These are phyloP conservation scores for Chamaecyparis obtusa DNA, from an alignment of 75 land plant species.

Conservation along the genomic window DNA sequence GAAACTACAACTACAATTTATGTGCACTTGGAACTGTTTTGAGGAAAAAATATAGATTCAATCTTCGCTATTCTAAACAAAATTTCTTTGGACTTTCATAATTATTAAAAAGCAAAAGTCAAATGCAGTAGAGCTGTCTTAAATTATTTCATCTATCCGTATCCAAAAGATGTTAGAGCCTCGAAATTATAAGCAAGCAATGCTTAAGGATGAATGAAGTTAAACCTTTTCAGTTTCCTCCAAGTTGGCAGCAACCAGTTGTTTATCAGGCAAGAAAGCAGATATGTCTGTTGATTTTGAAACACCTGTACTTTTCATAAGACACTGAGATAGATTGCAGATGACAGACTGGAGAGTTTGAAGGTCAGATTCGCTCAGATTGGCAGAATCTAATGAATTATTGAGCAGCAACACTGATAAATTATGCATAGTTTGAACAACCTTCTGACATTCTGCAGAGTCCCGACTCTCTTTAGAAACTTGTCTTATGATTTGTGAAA, in stretches of 20 bases:
- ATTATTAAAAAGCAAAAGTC: background rate
- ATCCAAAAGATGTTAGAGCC: background rate
- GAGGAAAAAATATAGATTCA: too few species aligned
- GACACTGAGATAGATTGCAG: slow-evolving; percentile 1
- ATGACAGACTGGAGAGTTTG: slow-evolving; percentile 1
- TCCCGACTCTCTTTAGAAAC: background rate
- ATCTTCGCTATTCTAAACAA: too few species aligned
- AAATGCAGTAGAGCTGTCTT: background rate
- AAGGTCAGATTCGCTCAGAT: background rate
- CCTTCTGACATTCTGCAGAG: background rate
- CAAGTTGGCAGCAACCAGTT: background rate
- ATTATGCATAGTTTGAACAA: slow-evolving; percentile 8
- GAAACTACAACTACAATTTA: background rate
- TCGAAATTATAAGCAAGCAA: background rate
- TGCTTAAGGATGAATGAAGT: background rate
- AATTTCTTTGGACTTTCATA: too few species aligned
- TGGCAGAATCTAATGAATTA: background rate
- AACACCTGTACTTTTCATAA: background rate
- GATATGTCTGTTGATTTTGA: background rate
- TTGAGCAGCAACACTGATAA: background rate
- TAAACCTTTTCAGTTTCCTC: background rate
- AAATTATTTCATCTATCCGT: background rate
- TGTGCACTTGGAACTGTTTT: background rate
- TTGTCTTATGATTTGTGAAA: background rate
- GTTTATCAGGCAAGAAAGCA: background rate